Evolutionary conservation across 2,329 filamentous ascomycete genomes (phyloP), one percentile per base, ranked within the genome.

Genomic region (Apiospora hydei): DNA sequence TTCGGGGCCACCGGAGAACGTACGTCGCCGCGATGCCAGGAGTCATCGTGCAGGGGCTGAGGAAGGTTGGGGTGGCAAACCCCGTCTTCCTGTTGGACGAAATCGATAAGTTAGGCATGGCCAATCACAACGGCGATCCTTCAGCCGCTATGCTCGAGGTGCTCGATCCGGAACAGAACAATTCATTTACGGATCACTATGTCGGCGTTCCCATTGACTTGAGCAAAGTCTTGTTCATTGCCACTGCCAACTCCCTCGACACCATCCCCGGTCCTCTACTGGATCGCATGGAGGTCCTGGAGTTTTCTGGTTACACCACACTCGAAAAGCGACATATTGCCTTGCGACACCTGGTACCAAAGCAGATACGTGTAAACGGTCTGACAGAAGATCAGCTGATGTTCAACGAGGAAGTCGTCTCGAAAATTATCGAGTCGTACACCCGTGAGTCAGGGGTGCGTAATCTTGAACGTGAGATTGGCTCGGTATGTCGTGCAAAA

Each of bases 11-110:
- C 82, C 90, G 96, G 71, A 89, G 96, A 77, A 99, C 96, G 0
- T 99, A 99, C 80, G 96, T 99, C 72, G 96, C 96, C 30, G 96
- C 96, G n/a, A 98, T 99, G 96, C 96, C 96, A 13, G 96, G 96
- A 70, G 87, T 98, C 71, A 93, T 99, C 72, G 95, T 98, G 43
- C 95, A 95, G 80, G 96, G 96, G 0, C 82, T 99, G 71, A 95
- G 96, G 84, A 99, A 98, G 84, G 96, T 97, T 44, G 96, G 95
- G 67, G 96, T 98, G 26, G 91, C 94, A 3, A 99, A 99, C 80
- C 96, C 96, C 0, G 96, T 99, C 71, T 94, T 99, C 84, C 85
- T 99, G 66, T 90, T 99, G 16, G 96, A 99, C 79, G 96, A 99
- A 84, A 98, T 99, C 77, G 96, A 99, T 86, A 99, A 99, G 87